Evolutionary conservation across 1,139 yeast species (phyloP).

Genomic region (Candida glucosophila): DNA sequence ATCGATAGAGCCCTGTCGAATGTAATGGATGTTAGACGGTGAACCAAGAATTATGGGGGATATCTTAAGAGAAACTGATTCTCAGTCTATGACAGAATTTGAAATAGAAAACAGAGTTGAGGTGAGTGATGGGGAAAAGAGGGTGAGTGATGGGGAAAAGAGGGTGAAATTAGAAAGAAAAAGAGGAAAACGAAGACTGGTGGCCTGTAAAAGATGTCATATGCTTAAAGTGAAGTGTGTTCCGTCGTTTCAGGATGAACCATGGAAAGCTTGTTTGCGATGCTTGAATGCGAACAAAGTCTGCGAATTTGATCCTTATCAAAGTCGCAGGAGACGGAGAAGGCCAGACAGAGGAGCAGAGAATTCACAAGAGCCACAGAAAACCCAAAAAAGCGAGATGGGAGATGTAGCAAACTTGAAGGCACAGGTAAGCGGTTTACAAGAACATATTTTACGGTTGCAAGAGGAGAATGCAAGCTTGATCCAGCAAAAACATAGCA

Average conservation of each 20-base stretch:
- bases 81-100: too few species aligned
- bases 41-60: too few species aligned
- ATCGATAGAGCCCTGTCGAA: too few species aligned
- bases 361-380: constrained; percentile 3
- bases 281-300: constrained; percentile 55
- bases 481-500: neutral
- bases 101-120: too few species aligned
- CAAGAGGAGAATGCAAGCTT: constrained; percentile 1
- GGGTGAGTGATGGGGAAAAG: neutral
- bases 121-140: constrained; percentile 1
- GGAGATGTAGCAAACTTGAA: too few species aligned
- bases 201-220: constrained; percentile 78
- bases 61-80: too few species aligned
- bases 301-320: constrained; percentile 64
- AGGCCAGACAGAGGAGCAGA: constrained; percentile 21
- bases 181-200: constrained; percentile 27
- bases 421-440: too few species aligned
- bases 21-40: too few species aligned
- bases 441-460: too few species aligned
- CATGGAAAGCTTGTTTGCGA: constrained; percentile 62
- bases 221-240: constrained; percentile 74
- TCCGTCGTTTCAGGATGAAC: constrained; percentile 54
- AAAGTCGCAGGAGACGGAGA: constrained; percentile 45
- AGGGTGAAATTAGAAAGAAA: too few species aligned
- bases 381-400: constrained; percentile 16